Evolutionary conservation across 768 basidiomycete species (phyloP), one percentile per base, ranked within the genome.

Genomic region (Suillus bovinus): DNA sequence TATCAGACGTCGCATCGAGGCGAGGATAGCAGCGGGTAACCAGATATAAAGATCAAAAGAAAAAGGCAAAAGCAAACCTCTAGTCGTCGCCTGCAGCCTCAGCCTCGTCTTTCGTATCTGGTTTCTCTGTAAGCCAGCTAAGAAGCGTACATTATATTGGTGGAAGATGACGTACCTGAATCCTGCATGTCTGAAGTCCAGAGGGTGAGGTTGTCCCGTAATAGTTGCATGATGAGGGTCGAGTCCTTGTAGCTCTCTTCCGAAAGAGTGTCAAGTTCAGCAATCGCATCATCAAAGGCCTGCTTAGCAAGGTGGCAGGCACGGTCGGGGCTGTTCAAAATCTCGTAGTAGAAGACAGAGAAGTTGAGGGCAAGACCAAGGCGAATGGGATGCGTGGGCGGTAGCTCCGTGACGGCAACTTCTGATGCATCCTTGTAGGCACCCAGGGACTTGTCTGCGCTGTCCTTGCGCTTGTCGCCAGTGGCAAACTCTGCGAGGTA

Each of bases 241-340:
- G 94, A 97, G 79, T 98, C 96, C 84, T 98, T 97, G 91, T 99
- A 98, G 78, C 90, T 91, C 84, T 98, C 96, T 81, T 98, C 96
- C 71, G 93, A 95, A 60, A 99, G 87, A 27, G 96, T 98, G 83
- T 99, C 96, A 72, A 98, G 93, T 81, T 99, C 96, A 68, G 96
- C 95, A 75, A 99, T 98, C 52, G 96, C 96, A 77, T 98, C 96
- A 67, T 98, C 96, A 78, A 99, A 99, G 9, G 96, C 96, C 79
- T 97, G 94, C 83, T 99, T 99, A 77, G 96, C 96, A 68, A 98
- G 91, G 75, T 96, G 93, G 83, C 96, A 97, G 58, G 96, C 96
- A 78, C 94, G 93, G 79, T 97, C 96, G 69, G 96, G 95, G 79
- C 91, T 92, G 87, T 97, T 97, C 78, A 97, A 89, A 76, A 98